A percentile compares a stretch with the other conserved stretches of the same genome.
Conservation (phyloP, 169 alveolate species). For the Theileria annulata region DNA sequence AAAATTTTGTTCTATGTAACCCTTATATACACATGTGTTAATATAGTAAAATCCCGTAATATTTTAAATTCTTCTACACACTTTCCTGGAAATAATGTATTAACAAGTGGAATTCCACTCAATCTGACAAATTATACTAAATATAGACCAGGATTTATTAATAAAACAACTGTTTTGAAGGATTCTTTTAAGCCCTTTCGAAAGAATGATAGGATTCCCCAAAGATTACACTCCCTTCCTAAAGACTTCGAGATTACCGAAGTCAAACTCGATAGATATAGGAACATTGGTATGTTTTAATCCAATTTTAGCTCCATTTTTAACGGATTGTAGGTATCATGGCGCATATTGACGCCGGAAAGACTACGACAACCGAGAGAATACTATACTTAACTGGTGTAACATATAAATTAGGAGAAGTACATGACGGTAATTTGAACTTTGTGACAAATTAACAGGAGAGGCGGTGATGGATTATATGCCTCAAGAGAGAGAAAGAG, state of each 20-base stretch:
- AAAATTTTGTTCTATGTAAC: not conserved
- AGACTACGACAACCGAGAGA: conserved; percentile 95
- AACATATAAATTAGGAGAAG: conserved; percentile 83
- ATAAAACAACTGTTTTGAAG: not conserved
- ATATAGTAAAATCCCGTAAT: not conserved
- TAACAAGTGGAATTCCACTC: not conserved
- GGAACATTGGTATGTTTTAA: conserved; percentile 52
- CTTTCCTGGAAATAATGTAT: not conserved
- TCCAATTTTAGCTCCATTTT: not conserved
- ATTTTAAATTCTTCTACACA: not conserved
- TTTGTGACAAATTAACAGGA: conserved; percentile 73
- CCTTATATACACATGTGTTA: not conserved
- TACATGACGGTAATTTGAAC: conserved; percentile 71
- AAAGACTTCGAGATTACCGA: conserved; percentile 23
- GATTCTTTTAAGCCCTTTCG: not conserved
- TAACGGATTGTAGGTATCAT: conserved; percentile 83
- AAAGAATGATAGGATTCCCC: not conserved
- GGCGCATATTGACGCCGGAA: conserved; percentile 98
- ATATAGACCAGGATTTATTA: not conserved
- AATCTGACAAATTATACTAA: not conserved
- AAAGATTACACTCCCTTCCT: not conserved
- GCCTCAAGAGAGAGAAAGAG: conserved; percentile 94
- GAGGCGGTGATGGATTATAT: conserved; percentile 95
- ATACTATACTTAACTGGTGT: conserved; percentile 91
- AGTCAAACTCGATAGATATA: conserved; percentile 46